Base-by-base conservation (phyloP, 2,329 filamentous ascomycete genomes). In the Penicillium sp. region DNA sequence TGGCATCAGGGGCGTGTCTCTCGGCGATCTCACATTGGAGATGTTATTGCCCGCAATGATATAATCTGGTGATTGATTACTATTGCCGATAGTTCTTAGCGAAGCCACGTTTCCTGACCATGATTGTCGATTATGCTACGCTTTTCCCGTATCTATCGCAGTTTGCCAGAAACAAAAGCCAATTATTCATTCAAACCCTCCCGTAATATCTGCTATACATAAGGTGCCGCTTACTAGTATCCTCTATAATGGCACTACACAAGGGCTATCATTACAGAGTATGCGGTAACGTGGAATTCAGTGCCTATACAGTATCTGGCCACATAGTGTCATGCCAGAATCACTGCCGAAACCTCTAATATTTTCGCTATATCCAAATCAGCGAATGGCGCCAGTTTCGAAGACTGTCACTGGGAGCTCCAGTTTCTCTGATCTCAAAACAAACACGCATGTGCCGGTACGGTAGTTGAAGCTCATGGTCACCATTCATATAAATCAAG, bases 141-240 rank as follows among this genome's bases (percentile, higher is more conserved):
- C 29, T n/a, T 15, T 41, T 25, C 25, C 18, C 49, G 49, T 51
- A 51, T 35, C 33, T 35, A 51, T 51, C 33, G 51, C 53, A 62
- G 45, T 56, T 60, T 59, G 48, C 57, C 57, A 61, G 49, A 55
- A 58, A 55, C 55, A 63, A 64, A 62, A 59, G 51, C 51, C 56
- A 57, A 55, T 26, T 57, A 40, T 50, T 42, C 12, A 23, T 41
- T 50, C n/a, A 15, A 41, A 18, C 7, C 14, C 3, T 18, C 8
- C 6, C 8, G 33, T 37, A 37, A n/a, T 18, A 4, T 9, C 33
- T 37, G n/a, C n/a, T 18, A 8, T 37, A 37, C 8, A 9, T 18
- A 37, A 37, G 1, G 4, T 37, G 8, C 8, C 18, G 33, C 6
- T 9, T 5, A 18, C 33, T 15, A 18, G 6, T 11, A 3, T 18